Evolutionary conservation across 2,329 filamentous ascomycete genomes (phyloP), one percentile per base, ranked within the genome.

Genomic region (Davidsoniella eucalypti): DNA sequence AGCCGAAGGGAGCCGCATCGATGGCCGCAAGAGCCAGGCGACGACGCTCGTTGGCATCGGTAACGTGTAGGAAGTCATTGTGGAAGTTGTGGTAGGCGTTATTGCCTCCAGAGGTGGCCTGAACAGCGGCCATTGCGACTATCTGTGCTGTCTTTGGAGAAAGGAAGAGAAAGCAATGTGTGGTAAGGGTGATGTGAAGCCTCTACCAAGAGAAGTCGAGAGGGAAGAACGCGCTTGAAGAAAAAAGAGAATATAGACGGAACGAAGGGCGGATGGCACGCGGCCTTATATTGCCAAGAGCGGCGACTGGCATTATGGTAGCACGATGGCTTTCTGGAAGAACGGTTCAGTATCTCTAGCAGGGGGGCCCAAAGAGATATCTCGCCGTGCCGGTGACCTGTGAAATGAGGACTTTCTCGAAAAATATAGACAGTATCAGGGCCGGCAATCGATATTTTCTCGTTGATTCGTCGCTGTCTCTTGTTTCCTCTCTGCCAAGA

Each of bases 1-100:
- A 90, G 59, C 84, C 82, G 54, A 90, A 88, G 3, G 80, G 80
- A 8, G 83, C 84, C 67, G 82, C 82, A 68, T 90, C 84, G 57
- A 90, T 82, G 65, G 88, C 82, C 37, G 83, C 82, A 48, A 92
- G 80, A 40, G 85, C 85, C 29, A 86, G 76, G 55, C 84, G 76
- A 56, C 85, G 75, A 51, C 84, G 80, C 70, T 90, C 84, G 57
- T 87, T 86, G 54, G 82, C 76, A 61, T 90, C 82, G 54, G 75
- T 68, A 57, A 82, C 59, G 58, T 76, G 71, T 33, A 67, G 54
- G 58, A 82, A 84, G 63, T 84, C 79, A 61, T 84, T 84, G 68
- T 87, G 73, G 65, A 81, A 87, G 68, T 86, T 86, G 68, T 82
- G 79, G 67, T 82, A 84, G 54, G 81, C 81, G 54, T 71, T 71